Base-by-base conservation (phyloP, 345 rosid species). In the Nasturtium officinale region DNA sequence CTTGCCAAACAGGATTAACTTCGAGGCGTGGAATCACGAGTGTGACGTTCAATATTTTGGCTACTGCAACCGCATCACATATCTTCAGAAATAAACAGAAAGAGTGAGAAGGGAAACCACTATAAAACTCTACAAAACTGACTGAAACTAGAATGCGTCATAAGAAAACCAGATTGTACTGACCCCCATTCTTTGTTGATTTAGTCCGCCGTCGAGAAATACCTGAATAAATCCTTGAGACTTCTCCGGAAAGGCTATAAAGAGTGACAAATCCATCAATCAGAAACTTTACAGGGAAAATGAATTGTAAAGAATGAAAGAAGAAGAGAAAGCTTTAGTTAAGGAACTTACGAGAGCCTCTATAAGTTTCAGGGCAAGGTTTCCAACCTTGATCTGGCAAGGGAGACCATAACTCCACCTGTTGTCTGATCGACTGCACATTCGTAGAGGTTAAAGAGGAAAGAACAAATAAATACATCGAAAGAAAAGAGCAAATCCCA, bases 121-220 rank as follows among this genome's bases (percentile, higher is more conserved):
- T 3, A 48, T 21, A 15, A 43, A 56, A 21, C 7, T 61, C 21
- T 3, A 21, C 3, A 11, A 29, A 47, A 1, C 3, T 12, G 35
- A 30, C 23, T 30, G 52, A 42, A 40, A 29, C 26, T 37, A 32
- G 12, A 17, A 2, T 10, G 1, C 33, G 0, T 23, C 13, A 23
- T 21, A 20, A 59, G 1, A 35, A 59, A 20, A 59, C 18, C 2
- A 56, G 50, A 66, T 23, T 7, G n/a, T 56, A 83, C 89, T 78
- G 59, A 95, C 97, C 77, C 98, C 98, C 96, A 91, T 91, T 77
- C 99, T 84, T 75, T 91, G 99, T 83, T 95, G 99, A 82, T 95
- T 95, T 68, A 95, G 67, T 60, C 99, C 99, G 30, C 99, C 99
- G 80, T 95, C 98, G 65, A 95, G 97, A 74, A 95, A 91, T 4